Base-by-base conservation (phyloP, 768 basidiomycete species). In the Lactifluus subvellereus region DNA sequence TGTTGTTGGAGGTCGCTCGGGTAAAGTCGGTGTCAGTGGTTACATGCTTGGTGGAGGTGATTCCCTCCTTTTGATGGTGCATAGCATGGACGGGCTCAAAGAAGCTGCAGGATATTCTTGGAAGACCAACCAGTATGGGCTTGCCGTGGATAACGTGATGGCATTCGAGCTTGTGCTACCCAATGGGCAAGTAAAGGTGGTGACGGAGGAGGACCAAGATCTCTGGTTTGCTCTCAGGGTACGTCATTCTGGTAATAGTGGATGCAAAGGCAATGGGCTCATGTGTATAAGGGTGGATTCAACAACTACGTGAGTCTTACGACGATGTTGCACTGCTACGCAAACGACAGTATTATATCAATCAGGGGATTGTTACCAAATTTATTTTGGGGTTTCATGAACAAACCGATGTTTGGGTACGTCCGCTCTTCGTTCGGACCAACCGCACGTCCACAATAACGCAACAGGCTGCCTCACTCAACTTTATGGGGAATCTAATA, bases 281-380 rank as follows among this genome's bases (percentile, higher is more conserved):
- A 37, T 20, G 11, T 10, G 6, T 9, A 16, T 3, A 33, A 61
- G 64, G 64, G 59, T 2, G 64, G 64, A n/a, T 47, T 48, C 5
- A 65, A 65, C 35, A 65, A 65, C 35, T 65, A 37, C 42, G 60
- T 61, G 33, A 61, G 30, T 56, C 18, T 2, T 3, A 13, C 27
- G 2, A 13, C n/a, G 18, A 55, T 6, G 6, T 4, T 11, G n/a
- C n/a, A 38, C 16, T 9, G 3, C 18, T 16, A 14, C 13, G 10
- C 2, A 4, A 13, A 14, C 6, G 3, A 40, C 27, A 40, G 14
- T 35, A 9, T 35, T 16, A 27, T 35, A 8, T 27, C 7, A 9
- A 32, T 5, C 32, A 61, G 59, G 63, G 63, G 14, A 65, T 65
- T 9, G 65, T 64, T 22, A 66, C 62, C 1, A 63, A 62, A 45